Percentiles rank a stretch among this genome's conserved stretches.
phyloP scores from a whole-genome alignment of 1,284 basidiomycete species.

The Moesziomyces sp. region DNA sequence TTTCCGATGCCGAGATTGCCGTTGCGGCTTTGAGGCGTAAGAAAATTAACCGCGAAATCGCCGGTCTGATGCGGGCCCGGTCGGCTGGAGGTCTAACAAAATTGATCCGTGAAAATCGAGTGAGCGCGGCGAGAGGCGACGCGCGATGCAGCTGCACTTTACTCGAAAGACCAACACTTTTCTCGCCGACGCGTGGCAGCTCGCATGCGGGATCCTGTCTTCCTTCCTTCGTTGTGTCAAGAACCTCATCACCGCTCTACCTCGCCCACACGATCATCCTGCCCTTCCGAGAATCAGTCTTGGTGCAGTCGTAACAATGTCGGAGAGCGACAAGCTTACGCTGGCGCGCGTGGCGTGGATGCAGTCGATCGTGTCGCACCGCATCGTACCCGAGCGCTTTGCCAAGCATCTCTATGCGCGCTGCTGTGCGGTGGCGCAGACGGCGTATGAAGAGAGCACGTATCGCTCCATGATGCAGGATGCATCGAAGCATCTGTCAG shows the following conservation, averaged over 20 bases:
- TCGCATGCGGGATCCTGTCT: too few relatives aligned
- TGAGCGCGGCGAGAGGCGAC: background rate
- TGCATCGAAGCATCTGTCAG: constrained; percentile 18
- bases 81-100: background rate
- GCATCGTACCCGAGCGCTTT: constrained; percentile 42
- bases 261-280: too few relatives aligned
- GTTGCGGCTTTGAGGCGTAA: too few relatives aligned
- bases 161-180: constrained; percentile 1
- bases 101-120: too few relatives aligned
- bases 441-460: constrained; percentile 10
- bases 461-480: constrained; percentile 36
- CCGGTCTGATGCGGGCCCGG: too few relatives aligned
- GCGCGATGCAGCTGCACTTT: background rate
- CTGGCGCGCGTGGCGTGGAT: constrained; percentile 37
- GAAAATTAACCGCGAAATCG: background rate
- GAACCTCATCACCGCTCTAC: background rate
- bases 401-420: constrained; percentile 38
- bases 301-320: constrained; percentile 4
- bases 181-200: background rate
- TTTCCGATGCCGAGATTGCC: background rate
- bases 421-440: constrained; percentile 20
- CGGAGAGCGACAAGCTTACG: constrained; percentile 4
- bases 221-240: background rate
- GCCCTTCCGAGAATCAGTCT: background rate
- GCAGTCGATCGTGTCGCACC: constrained; percentile 48